Evolutionary conservation across 257 asterid genomes (phyloP).

Genomic region (Voacanga thouarsii): DNA sequence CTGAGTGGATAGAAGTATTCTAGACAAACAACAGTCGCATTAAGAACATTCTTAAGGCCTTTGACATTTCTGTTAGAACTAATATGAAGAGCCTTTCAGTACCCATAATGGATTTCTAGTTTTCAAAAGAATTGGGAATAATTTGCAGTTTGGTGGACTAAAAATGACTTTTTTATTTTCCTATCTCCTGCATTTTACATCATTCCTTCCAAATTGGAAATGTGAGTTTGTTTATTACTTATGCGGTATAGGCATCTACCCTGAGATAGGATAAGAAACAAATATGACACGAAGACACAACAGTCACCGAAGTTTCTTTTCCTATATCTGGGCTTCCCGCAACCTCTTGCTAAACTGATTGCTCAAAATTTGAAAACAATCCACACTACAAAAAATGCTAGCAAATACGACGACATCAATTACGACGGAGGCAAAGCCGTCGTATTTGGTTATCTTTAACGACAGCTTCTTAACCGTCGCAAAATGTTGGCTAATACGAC

Average conservation of each 20-base stretch:
- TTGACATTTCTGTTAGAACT: not conserved
- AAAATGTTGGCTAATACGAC: too few species aligned
- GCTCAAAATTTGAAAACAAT: conserved; percentile 81
- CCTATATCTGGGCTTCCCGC: conserved; percentile 34
- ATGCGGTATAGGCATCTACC: not conserved
- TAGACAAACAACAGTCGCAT: not conserved
- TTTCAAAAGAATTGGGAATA: not conserved
- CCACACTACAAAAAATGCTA: too few species aligned
- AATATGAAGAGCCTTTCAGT: not conserved
- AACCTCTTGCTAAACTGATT: conserved; percentile 46
- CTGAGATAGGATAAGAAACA: not conserved
- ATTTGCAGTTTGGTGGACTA: not conserved
- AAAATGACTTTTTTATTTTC: not conserved
- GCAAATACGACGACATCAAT: too few species aligned
- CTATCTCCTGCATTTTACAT: not conserved
- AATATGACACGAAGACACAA: not conserved
- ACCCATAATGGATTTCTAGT: not conserved
- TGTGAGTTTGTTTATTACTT: too few species aligned
- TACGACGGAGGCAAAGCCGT: too few species aligned
- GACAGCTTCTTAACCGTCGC: too few species aligned
- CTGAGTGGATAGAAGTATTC: not conserved
- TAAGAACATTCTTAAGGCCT: not conserved
- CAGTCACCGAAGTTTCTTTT: conserved; percentile 31
- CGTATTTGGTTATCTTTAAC: too few species aligned
- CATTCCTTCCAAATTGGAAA: not conserved